phyloP scores from a whole-genome alignment of 1,284 basidiomycete species.

The Pseudozyma thailandica region DNA sequence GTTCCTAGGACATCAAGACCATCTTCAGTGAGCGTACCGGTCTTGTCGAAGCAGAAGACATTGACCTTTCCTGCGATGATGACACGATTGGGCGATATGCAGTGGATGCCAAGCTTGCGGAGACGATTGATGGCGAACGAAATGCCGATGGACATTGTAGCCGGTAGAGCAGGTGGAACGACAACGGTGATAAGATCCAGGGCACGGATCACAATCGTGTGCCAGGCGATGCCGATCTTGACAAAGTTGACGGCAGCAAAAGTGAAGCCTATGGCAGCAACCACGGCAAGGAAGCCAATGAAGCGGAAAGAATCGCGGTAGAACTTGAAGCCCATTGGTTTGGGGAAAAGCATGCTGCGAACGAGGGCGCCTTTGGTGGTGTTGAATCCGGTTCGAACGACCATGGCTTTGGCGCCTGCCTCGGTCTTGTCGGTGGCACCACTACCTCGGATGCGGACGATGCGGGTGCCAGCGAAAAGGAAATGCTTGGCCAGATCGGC shows the following conservation, averaged over 20 bases:
- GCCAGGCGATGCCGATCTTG: constrained; percentile 83
- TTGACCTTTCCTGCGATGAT: constrained; percentile 97
- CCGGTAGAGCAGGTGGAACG: constrained; percentile 95
- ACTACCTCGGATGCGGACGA: constrained; percentile 82
- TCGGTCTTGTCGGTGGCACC: constrained; percentile 62
- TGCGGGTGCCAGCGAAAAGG: constrained; percentile 89
- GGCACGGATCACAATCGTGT: constrained; percentile 89
- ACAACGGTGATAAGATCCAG: constrained; percentile 98
- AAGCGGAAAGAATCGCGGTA: constrained; percentile 98
- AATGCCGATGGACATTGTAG: constrained; percentile 96
- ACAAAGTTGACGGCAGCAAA: constrained; percentile 86
- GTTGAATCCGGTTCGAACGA: constrained; percentile 93
- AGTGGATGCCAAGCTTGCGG: constrained; percentile 89
- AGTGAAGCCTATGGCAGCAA: constrained; percentile 80
- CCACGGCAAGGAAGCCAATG: constrained; percentile 87
- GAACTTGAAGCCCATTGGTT: constrained; percentile 92
- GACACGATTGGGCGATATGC: constrained; percentile 94
- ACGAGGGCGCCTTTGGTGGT: constrained; percentile 97
- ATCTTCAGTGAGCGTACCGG: constrained; percentile 97
- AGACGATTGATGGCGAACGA: constrained; percentile 92
- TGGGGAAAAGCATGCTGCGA: constrained; percentile 97
- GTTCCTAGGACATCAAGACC: constrained; percentile 87
- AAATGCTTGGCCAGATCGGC: constrained; percentile 85
- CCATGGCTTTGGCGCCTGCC: constrained; percentile 79
- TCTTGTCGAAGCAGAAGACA: constrained; percentile 99